Evolutionary conservation across 108 stramenopile species (phyloP), one percentile per base, ranked within the genome.

Genomic region (Thalassiosira profunda): DNA sequence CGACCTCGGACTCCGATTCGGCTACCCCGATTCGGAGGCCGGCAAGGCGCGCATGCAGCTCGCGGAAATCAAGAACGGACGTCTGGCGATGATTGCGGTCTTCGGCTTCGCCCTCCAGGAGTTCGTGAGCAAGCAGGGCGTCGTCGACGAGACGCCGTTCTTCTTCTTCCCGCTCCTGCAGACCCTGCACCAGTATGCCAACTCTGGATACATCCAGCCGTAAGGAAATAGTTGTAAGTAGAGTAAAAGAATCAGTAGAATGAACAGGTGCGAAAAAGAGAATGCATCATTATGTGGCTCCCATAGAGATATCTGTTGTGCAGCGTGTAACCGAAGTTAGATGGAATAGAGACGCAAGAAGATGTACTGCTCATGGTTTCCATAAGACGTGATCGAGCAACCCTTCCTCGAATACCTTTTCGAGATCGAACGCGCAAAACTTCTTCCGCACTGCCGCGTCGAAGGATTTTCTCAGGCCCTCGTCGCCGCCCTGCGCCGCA

Each of bases 61-160:
- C 20, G 78, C 86, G 6, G 96, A 97, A 65, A 78, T 97, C 63
- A 97, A 97, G 85, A 94, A 97, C 72, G 96, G 96, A 46, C 89
- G 96, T 36, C 58, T 96, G 33, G 95, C 95, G 29, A 96, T 96
- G 95, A 86, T 96, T 74, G 95, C 95, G 53, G 83, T 96, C 31
- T 76, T 88, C 40, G 86, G 80, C 1, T 96, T 92, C 66, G 95
- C 95, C 8, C 55, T 90, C 15, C 89, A 93, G 59, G 95, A 96
- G 67, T 78, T 81, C 53, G 87, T 90, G 4, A 62, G 63, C 18
- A 76, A 87, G 43, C 55, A 80, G 46, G 87, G 89, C 53, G 92
- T 96, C 52, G 84, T 96, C 51, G 83, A 92, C 54, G 86, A 91
- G 56, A 92, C 90, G 37, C 88, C 94, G 3, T 26, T 95, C 33